Base-by-base conservation (phyloP, 2,329 filamentous ascomycete genomes). In the Pseudonectria buxi region DNA sequence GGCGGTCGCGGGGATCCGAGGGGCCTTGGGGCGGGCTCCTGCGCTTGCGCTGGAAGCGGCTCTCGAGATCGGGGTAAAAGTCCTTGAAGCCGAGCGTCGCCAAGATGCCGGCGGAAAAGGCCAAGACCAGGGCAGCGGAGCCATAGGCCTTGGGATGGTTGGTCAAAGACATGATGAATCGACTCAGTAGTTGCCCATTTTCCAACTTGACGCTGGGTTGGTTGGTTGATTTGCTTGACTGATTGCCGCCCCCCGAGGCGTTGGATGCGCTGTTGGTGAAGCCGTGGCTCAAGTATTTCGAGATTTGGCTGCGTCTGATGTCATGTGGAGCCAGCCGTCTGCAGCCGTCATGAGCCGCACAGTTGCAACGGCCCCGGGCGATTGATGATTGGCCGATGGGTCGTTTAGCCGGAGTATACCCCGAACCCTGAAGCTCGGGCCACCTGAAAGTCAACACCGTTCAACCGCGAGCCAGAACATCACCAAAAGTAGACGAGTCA, bases 81-180 rank as follows among this genome's bases (percentile, higher is more conserved):
- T 90, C 84, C 60, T 88, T 88, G 64, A 86, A 79, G 39, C 82
- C 81, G 3, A 92, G 63, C 0, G 86, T 87, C 37, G 89, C 60
- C 33, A 87, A 65, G 35, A 88, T 72, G 28, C 89, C 88, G 9
- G 85, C 72, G n/a, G 81, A 59, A 52, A 95, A 94, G 53, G 85
- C 83, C 14, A 79, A 65, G 37, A 77, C 70, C 28, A 88, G 59
- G 43, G 82, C 86, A 18, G 80, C 75, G 4, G 72, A 72, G 59
- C 77, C 74, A 54, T 81, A 81, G 42, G 69, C 72, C 54, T 70
- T 72, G 16, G 76, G 74, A 44, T 81, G 75, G 48, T 78, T 69
- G 52, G 68, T 75, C 37, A 80, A 57, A 44, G 76, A 73, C 77
- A 81, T 81, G 18, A 6, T 22, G 18, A 9, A 22, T 22, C 18